phyloP scores from a whole-genome alignment of 1,139 yeast species.

The Tardiomyces depauwii region DNA sequence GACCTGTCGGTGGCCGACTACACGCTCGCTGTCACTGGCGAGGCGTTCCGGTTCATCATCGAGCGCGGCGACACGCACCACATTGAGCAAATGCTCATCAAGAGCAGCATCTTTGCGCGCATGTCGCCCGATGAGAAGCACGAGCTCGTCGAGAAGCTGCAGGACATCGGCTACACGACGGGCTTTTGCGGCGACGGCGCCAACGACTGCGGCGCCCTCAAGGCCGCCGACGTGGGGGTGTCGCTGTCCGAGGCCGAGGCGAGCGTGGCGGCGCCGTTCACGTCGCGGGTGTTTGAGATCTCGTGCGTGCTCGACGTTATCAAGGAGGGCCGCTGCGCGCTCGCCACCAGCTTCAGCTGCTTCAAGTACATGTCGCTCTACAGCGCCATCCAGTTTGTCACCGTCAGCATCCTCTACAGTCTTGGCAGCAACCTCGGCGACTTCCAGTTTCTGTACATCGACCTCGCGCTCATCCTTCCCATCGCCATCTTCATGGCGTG shows the following conservation, averaged over 20 bases:
- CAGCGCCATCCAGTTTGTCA: constrained; percentile 88
- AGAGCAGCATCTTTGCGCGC: constrained; percentile 75
- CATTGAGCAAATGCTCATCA: constrained; percentile 51
- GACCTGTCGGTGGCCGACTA: constrained; percentile 31
- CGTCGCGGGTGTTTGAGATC: constrained; percentile 80
- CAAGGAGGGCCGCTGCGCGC: constrained; percentile 86
- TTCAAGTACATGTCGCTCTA: constrained; percentile 96
- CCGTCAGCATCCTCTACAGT: constrained; percentile 75
- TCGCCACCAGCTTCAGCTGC: constrained; percentile 91
- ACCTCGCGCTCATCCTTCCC: constrained; percentile 78
- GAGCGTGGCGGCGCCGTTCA: constrained; percentile 96
- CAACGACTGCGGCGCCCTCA: constrained; percentile 93
- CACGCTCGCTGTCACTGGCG: constrained; percentile 83
- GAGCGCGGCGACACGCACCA: constrained; percentile 25
- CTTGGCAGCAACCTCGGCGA: constrained; percentile 95
- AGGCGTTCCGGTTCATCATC: constrained; percentile 70
- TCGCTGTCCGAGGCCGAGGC: constrained; percentile 97
- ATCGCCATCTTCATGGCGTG: constrained; percentile 95
- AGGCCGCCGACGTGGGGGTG: constrained; percentile 95
- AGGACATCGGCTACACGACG: constrained; percentile 76
- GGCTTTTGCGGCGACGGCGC: constrained; percentile 95
- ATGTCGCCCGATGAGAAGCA: constrained; percentile 99
- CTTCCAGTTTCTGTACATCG: constrained; percentile 91
- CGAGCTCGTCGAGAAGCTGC: constrained; percentile 82
- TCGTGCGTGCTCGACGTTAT: constrained; percentile 88